Conservation (phyloP, 2,329 filamentous ascomycete genomes). For the Xylariomycetidae sp. region DNA sequence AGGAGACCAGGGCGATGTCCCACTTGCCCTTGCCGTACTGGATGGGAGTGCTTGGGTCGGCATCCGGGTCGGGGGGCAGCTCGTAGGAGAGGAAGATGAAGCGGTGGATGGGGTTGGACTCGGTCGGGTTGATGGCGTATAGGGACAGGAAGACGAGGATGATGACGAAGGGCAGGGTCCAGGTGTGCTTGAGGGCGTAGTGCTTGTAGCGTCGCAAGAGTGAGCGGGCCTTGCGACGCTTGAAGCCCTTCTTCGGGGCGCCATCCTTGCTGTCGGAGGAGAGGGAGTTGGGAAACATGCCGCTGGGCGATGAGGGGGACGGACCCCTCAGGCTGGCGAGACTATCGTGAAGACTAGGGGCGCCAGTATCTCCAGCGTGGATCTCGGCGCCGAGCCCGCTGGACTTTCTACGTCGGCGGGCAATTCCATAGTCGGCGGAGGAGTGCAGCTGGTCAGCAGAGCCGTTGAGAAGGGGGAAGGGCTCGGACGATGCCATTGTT, state of each 20-base stretch:
- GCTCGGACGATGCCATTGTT: constrained; percentile 45
- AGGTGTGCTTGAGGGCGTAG: constrained; percentile 54
- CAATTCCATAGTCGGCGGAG: constrained; percentile 28
- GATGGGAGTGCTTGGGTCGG: constrained; percentile 37
- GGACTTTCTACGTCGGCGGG: constrained; percentile 51
- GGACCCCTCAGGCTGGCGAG: constrained; percentile 39
- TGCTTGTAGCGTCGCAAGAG: constrained; percentile 49
- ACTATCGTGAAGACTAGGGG: constrained; percentile 49
- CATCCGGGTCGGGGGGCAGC: constrained; percentile 47
- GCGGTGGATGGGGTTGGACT: constrained; percentile 72
- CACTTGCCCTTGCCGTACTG: constrained; percentile 87
- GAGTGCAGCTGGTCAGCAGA: constrained; percentile 45
- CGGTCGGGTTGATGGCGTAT: constrained; percentile 71
- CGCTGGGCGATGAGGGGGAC: constrained; percentile 19
- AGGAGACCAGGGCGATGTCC: constrained; percentile 81
- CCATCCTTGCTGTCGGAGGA: constrained; percentile 18
- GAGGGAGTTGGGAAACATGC: constrained; percentile 11
- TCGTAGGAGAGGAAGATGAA: constrained; percentile 91
- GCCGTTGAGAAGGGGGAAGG: constrained; percentile 51
- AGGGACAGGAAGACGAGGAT: constrained; percentile 57
- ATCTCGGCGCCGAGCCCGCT: constrained; percentile 50
- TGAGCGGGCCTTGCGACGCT: constrained; percentile 52
- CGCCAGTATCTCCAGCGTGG: constrained; percentile 51
- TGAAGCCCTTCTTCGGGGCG: constrained; percentile 40
- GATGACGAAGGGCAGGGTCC: constrained; percentile 63